A percentile compares a stretch with the other conserved stretches of the same genome.
Evolutionary conservation across 306 rosid genomes (phyloP).

Genomic region (Hylodesmum podocarpum): DNA sequence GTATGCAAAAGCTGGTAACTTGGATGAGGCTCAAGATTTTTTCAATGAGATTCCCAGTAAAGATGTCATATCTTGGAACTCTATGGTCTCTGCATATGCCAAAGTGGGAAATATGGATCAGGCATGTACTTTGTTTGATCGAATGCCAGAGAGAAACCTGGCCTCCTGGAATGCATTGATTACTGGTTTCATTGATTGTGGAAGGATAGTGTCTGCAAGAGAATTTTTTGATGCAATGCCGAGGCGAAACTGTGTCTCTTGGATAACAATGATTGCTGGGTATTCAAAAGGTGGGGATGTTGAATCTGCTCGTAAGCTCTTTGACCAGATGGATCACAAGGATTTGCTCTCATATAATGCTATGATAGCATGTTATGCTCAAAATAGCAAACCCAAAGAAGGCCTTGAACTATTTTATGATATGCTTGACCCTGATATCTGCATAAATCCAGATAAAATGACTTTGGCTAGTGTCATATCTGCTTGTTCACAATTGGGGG

Average conservation of each 20-base stretch:
- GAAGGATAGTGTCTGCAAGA: slow-evolving; percentile 48
- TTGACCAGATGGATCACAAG: slow-evolving; percentile 50
- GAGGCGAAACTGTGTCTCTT: slow-evolving; percentile 52
- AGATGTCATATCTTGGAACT: slow-evolving; percentile 76
- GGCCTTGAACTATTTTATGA: slow-evolving; percentile 62
- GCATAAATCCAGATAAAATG: slow-evolving; percentile 60
- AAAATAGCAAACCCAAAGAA: slow-evolving; percentile 63
- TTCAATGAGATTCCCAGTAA: slow-evolving; percentile 59
- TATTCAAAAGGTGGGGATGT: slow-evolving; percentile 65
- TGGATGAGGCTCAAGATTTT: slow-evolving; percentile 48
- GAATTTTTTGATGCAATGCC: slow-evolving; percentile 58
- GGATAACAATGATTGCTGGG: slow-evolving; percentile 67
- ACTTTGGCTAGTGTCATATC: slow-evolving; percentile 71
- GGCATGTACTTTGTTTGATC: slow-evolving; percentile 54
- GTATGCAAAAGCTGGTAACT: slow-evolving; percentile 53
- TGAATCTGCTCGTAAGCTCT: slow-evolving; percentile 56
- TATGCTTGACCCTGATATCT: slow-evolving; percentile 44
- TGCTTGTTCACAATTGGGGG: slow-evolving; percentile 69
- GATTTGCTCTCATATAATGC: slow-evolving; percentile 54
- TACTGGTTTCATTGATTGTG: slow-evolving; percentile 55
- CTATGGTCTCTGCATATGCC: slow-evolving; percentile 65
- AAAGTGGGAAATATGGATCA: slow-evolving; percentile 52
- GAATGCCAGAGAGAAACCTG: slow-evolving; percentile 57
- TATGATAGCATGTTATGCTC: slow-evolving; percentile 77
- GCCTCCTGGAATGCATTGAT: slow-evolving; percentile 80